These are phyloP conservation scores for Debaryomyces sp. DNA, from an alignment of 1,139 yeast species.

Conservation along the genomic window DNA sequence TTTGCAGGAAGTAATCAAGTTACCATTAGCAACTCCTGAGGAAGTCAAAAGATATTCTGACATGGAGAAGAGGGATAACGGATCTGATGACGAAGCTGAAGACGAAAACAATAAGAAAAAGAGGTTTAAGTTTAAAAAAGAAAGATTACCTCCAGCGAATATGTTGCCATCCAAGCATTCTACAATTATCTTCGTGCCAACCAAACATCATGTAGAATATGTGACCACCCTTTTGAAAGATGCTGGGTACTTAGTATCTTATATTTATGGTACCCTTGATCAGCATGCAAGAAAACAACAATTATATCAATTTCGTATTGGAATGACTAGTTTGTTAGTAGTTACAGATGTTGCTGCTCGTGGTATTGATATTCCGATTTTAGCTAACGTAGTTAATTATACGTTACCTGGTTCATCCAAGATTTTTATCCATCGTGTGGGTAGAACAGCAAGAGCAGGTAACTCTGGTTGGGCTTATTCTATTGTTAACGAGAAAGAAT, in stretches of 20 bases:
- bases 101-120: slow-evolving; percentile 40
- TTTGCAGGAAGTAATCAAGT: slow-evolving; percentile 79
- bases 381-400: slow-evolving; percentile 91
- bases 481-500: slow-evolving; percentile 78
- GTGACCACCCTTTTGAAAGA: slow-evolving; percentile 67
- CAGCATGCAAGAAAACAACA: slow-evolving; percentile 94
- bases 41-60: slow-evolving; percentile 55
- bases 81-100: slow-evolving; percentile 51
- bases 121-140: slow-evolving; percentile 48
- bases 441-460: slow-evolving; percentile 99
- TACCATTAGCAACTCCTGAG: slow-evolving; percentile 77
- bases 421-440: slow-evolving; percentile 94
- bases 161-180: slow-evolving; percentile 83
- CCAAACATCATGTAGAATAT: slow-evolving; percentile 97
- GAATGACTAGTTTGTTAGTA: slow-evolving; percentile 79
- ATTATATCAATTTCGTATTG: slow-evolving; percentile 79
- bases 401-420: slow-evolving; percentile 91
- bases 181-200: slow-evolving; percentile 93
- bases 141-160: slow-evolving; percentile 73
- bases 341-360: slow-evolving; percentile 99
- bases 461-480: slow-evolving; percentile 98
- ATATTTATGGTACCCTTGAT: slow-evolving; percentile 91
- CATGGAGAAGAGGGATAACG: slow-evolving; percentile 47
- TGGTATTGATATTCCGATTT: slow-evolving; percentile 97
- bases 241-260: slow-evolving; percentile 85